A percentile compares a stretch with the other conserved stretches of the same genome.
Conservation (phyloP, 2,329 filamentous ascomycete genomes). For the Pseudofabraea citricarpa region DNA sequence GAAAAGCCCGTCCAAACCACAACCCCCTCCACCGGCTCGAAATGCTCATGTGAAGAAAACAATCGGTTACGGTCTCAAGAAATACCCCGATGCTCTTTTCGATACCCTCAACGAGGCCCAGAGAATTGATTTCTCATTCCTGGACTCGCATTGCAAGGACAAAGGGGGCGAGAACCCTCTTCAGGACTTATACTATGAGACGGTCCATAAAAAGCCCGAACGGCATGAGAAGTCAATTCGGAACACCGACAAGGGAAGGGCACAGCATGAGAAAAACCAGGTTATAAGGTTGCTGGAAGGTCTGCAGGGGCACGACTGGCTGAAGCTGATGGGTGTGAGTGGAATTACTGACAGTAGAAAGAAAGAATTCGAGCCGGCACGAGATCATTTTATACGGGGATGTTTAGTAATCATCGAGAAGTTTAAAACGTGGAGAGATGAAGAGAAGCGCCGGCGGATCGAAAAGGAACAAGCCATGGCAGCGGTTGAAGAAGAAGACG, state of each 20-base stretch:
- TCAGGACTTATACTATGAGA: slow-evolving; percentile 48
- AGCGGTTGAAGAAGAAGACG: slow-evolving; percentile 39
- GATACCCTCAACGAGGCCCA: slow-evolving; percentile 52
- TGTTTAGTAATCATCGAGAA: slow-evolving; percentile 80
- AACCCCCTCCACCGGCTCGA: slow-evolving; percentile 11
- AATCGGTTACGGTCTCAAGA: slow-evolving; percentile 38
- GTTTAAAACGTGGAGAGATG: slow-evolving; percentile 80
- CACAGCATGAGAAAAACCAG: slow-evolving; percentile 63
- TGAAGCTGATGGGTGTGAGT: slow-evolving; percentile 85
- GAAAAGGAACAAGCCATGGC: slow-evolving; percentile 64
- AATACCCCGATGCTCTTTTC: slow-evolving; percentile 52
- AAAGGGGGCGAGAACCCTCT: slow-evolving; percentile 46
- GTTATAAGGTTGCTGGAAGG: slow-evolving; percentile 69
- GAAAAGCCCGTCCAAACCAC: slow-evolving; percentile 21
- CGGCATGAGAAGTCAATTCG: slow-evolving; percentile 57
- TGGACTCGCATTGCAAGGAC: slow-evolving; percentile 36
- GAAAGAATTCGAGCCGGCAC: slow-evolving; percentile 80
- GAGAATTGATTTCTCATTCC: slow-evolving; percentile 49
- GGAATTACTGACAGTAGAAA: slow-evolving; percentile 76
- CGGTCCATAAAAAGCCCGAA: slow-evolving; percentile 53
- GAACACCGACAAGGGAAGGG: slow-evolving; percentile 59
- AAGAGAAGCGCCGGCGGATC: slow-evolving; percentile 78
- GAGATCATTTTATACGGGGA: slow-evolving; percentile 78
- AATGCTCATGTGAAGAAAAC: slow-evolving; percentile 6
- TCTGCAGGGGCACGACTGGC: slow-evolving; percentile 87